Evolutionary conservation across 768 basidiomycete genomes (phyloP), one percentile per base, ranked within the genome.

Genomic region (Xerocomellus intermedius): DNA sequence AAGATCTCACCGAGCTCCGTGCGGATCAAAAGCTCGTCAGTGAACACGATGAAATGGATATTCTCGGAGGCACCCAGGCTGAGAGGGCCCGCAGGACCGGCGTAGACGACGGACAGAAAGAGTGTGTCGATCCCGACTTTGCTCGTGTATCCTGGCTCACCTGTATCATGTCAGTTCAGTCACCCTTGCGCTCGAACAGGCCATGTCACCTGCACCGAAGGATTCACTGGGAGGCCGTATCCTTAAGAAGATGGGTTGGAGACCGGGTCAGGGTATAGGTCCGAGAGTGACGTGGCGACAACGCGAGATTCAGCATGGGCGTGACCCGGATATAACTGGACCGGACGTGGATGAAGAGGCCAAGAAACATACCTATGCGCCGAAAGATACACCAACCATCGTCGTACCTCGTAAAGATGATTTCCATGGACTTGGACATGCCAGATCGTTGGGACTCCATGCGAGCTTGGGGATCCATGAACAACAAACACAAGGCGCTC

Each of bases 201-300:
- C 89, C 1, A 75, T 97, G 38, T 79, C 89, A 14, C 87, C 91
- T 8, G 75, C 90, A 2, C 81, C 91, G 0, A 82, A 84, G 22
- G 87, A 93, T 55, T 93, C 92, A 3, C 79, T 85, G 26, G 96
- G 96, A 0, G 86, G 90, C 4, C 84, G 84, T 35, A 84, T 98
- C 8, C 79, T 99, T 50, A 88, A 86, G 74, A 95, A 93, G 73
- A 94, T 98, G 88, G 96, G 97, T 0, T 98, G 97, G 96, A 79
- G 87, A 39, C 72, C 85, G 0, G 97, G 95, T 2, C 94, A 95
- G 72, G 97, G 96, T 13, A 84, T 98, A 19, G 97, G 96, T 0
- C 94, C 95, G 5, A 82, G 96, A 12, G 77, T 98, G 30, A 84
- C 91, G 5, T 80, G 87, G 58, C 79, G 83, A 35, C 85, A 91